phyloP scores from a whole-genome alignment of 768 basidiomycete species.

The Boletus reticuloceps region DNA sequence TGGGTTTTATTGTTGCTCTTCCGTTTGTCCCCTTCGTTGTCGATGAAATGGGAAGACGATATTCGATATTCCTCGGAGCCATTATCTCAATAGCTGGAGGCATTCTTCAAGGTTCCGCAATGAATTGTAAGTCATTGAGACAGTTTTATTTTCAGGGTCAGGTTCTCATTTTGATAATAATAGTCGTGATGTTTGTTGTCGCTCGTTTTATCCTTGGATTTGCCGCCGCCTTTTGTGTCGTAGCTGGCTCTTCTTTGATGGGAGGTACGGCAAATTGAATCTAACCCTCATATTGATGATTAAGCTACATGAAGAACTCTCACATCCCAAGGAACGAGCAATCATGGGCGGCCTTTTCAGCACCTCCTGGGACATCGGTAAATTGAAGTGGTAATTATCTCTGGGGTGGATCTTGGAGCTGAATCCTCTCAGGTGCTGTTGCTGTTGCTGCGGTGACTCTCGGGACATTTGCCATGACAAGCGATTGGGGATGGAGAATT shows the following conservation, averaged over 20 bases:
- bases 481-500: constrained; percentile 68
- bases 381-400: neutral
- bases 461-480: constrained; percentile 58
- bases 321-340: constrained; percentile 22
- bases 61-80: constrained; percentile 7
- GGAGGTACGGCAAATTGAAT: constrained; percentile 11
- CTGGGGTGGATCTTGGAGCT: neutral
- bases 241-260: constrained; percentile 16
- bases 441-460: constrained; percentile 53
- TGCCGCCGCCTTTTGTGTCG: neutral
- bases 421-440: constrained; percentile 11
- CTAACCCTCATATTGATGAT: neutral
- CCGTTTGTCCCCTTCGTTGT: constrained; percentile 32
- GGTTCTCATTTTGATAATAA: neutral
- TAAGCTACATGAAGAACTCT: constrained; percentile 11
- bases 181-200: neutral
- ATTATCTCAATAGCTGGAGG: constrained; percentile 4
- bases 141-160: too few species aligned
- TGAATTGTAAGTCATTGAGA: constrained; percentile 3
- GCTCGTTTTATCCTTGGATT: constrained; percentile 2
- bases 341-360: constrained; percentile 13
- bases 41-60: constrained; percentile 10
- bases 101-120: constrained; percentile 9
- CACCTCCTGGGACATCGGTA: constrained; percentile 9
- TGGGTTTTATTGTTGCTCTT: constrained; percentile 51